Conservation (phyloP, 345 rosid genomes). For the Draba incana region DNA sequence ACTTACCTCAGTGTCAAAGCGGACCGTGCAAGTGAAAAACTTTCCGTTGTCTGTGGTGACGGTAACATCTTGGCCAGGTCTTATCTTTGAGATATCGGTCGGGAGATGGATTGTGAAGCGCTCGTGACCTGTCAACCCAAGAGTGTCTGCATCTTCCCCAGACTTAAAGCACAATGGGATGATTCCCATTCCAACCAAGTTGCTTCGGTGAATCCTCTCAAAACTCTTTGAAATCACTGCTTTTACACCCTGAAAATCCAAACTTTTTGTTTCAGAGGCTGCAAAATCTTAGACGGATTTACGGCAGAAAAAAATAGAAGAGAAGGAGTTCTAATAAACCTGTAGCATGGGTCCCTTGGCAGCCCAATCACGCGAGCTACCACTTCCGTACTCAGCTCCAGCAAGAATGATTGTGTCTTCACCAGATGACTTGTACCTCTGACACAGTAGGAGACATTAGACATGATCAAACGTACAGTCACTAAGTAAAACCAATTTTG, state of each 20-base stretch:
- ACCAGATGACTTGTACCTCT: constrained; percentile 84
- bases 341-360: constrained; percentile 98
- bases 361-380: constrained; percentile 99
- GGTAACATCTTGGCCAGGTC: constrained; percentile 93
- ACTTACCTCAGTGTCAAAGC: constrained; percentile 96
- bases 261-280: constrained; percentile 15
- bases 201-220: constrained; percentile 97
- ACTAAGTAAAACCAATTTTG: not conserved
- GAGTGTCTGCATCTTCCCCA: constrained; percentile 90
- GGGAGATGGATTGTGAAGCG: constrained; percentile 91
- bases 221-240: constrained; percentile 98
- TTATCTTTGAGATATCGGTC: constrained; percentile 63
- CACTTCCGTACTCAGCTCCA: constrained; percentile 99
- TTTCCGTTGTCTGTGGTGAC: constrained; percentile 84
- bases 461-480: not conserved
- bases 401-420: constrained; percentile 84
- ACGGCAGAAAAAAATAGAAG: not conserved
- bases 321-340: constrained; percentile 42
- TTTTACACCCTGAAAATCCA: constrained; percentile 75
- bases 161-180: constrained; percentile 91
- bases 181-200: constrained; percentile 98
- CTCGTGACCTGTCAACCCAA: constrained; percentile 90
- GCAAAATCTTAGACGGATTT: not conserved
- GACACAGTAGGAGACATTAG: constrained; percentile 34
- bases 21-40: constrained; percentile 86